phyloP scores from a whole-genome alignment of 2,329 filamentous ascomycete genomes.

The Diplodia scrobiculata region DNA sequence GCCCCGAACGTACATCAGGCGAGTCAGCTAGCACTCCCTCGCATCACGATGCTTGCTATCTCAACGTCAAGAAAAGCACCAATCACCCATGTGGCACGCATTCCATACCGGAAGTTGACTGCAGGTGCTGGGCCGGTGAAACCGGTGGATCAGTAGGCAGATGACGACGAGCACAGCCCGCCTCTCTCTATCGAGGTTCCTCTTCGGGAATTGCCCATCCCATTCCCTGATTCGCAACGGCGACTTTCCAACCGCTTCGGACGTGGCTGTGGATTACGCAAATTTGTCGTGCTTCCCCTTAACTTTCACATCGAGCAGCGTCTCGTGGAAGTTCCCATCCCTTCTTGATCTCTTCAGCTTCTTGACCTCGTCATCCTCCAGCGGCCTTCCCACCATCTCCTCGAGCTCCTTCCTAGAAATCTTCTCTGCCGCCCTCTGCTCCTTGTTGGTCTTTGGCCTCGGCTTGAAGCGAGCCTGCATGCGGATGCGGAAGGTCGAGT shows the following conservation, averaged over 20 bases:
- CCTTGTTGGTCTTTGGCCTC: conserved; percentile 73
- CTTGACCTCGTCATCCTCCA: conserved; percentile 85
- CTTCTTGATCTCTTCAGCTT: conserved; percentile 77
- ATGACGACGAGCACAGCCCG: conserved; percentile 1
- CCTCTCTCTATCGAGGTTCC: not conserved
- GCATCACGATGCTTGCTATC: not conserved
- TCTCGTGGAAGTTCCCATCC: conserved; percentile 89
- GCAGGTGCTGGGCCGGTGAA: not conserved
- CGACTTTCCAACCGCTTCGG: not conserved
- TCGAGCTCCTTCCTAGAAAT: conserved; percentile 85
- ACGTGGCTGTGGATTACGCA: conserved; percentile 39
- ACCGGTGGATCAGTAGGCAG: not conserved
- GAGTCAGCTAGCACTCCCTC: not conserved
- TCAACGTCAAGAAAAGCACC: not conserved
- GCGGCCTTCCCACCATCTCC: conserved; percentile 70
- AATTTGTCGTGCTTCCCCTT: conserved; percentile 94
- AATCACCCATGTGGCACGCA: not conserved
- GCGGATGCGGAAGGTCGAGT: conserved; percentile 74
- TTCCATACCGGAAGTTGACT: not conserved
- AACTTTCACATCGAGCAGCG: conserved; percentile 79
- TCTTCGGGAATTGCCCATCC: not conserved
- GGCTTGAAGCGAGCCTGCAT: conserved; percentile 98
- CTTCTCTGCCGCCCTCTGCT: conserved; percentile 80
- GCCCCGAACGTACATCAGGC: not conserved
- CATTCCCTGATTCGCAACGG: not conserved